Percentiles rank a stretch among this genome's conserved stretches.
phyloP scores from a whole-genome alignment of 768 basidiomycete genomes.

The Naganishia randhawae region DNA sequence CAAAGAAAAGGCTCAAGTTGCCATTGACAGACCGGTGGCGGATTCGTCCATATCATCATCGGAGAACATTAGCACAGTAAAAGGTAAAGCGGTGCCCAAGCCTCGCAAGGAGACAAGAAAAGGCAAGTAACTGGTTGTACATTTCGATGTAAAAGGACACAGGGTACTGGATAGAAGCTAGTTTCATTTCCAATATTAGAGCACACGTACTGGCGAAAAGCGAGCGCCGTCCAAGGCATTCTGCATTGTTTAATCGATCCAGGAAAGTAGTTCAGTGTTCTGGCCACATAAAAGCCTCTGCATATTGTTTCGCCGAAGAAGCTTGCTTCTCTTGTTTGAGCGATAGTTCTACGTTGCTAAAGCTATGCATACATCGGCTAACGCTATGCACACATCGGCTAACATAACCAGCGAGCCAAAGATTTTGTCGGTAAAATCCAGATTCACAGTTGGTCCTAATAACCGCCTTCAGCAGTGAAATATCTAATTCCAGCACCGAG shows the following conservation, averaged over 20 bases:
- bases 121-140: conserved; percentile 9
- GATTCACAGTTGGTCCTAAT: too few species aligned
- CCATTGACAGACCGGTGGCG: neutral
- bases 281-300: neutral
- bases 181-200: neutral
- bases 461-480: neutral
- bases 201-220: neutral
- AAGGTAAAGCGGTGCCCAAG: neutral
- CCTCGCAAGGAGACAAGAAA: neutral
- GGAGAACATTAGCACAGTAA: neutral
- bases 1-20: neutral
- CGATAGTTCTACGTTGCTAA: neutral
- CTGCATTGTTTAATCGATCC: neutral
- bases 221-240: neutral
- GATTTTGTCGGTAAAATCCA: too few species aligned
- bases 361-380: neutral
- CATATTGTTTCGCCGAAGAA: neutral
- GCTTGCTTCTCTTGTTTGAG: neutral
- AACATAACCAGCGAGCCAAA: too few species aligned
- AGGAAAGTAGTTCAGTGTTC: neutral
- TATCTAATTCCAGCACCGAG: neutral
- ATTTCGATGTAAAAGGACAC: neutral
- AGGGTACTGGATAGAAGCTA: neutral
- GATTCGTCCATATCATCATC: too few species aligned
- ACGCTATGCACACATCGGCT: neutral